phyloP scores from a whole-genome alignment of 2,329 filamentous ascomycete species.

The Pseudocercospora crystallina region DNA sequence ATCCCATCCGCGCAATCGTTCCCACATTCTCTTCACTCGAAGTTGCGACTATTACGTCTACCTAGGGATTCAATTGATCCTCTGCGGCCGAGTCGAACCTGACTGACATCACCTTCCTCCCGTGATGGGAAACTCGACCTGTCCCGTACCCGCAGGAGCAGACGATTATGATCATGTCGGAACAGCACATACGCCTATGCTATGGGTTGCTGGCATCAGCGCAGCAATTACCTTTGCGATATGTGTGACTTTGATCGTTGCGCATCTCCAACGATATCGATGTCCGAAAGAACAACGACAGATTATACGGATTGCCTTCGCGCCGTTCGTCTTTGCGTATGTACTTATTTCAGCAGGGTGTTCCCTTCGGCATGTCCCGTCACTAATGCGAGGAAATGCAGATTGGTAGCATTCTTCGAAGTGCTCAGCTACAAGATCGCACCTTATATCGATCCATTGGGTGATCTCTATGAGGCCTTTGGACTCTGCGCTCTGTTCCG shows the following conservation, averaged over 20 bases:
- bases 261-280: conserved; percentile 31
- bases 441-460: conserved; percentile 31
- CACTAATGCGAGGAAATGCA: too few relatives aligned
- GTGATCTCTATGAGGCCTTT: conserved; percentile 33
- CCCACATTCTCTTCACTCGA: too few relatives aligned
- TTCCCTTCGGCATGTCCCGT: too few relatives aligned
- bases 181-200: conserved; percentile 22
- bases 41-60: too few relatives aligned
- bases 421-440: conserved; percentile 28
- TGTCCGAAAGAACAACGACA: conserved; percentile 33
- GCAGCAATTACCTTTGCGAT: conserved; percentile 21
- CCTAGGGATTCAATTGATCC: too few relatives aligned
- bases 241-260: conserved; percentile 23
- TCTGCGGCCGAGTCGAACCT: too few relatives aligned
- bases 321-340: conserved; percentile 24
- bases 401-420: conserved; percentile 24
- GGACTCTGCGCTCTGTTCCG: conserved; percentile 29
- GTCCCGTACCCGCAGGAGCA: conserved; percentile 31
- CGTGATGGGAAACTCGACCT: conserved; percentile 9
- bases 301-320: conserved; percentile 31
- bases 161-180: conserved; percentile 39
- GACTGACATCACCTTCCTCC: too few relatives aligned
- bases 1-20: too few relatives aligned
- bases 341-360: too few relatives aligned
- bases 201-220: conserved; percentile 18